These are phyloP conservation scores for Nicotiana noctiflora DNA, from an alignment of 257 asterid species.

Conservation along the genomic window DNA sequence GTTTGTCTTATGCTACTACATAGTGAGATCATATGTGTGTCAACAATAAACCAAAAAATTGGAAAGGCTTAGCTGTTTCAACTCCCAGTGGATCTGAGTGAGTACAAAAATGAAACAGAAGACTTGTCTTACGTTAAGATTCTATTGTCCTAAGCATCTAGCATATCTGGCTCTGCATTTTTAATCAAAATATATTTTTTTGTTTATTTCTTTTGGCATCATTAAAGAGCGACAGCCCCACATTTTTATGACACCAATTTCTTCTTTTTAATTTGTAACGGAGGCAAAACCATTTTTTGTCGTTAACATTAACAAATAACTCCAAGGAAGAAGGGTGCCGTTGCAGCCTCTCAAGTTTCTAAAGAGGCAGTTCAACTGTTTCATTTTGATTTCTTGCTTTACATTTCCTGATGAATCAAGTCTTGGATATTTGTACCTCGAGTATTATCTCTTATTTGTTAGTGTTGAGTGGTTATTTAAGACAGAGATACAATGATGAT, in stretches of 20 bases:
- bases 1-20: not conserved
- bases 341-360: slow-evolving; percentile 12
- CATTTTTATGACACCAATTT: slow-evolving; percentile 13
- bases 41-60: not conserved
- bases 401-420: not conserved
- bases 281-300: too few species aligned
- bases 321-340: slow-evolving; percentile 28
- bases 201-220: slow-evolving; percentile 4
- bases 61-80: not conserved
- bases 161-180: slow-evolving; percentile 8
- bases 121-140: slow-evolving; percentile 25
- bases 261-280: not conserved
- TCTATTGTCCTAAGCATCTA: slow-evolving; percentile 17
- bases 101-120: slow-evolving; percentile 15
- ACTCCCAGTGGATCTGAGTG: slow-evolving; percentile 4
- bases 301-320: not conserved
- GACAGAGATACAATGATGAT: not conserved
- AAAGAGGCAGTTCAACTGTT: not conserved
- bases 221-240: slow-evolving; percentile 14
- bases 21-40: not conserved
- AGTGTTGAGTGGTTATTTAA: not conserved
- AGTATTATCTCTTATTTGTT: not conserved
- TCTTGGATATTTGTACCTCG: not conserved
- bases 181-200: not conserved
- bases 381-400: not conserved